Conservation (phyloP, 2,329 filamentous ascomycete genomes). For the Diaporthe batatas region DNA sequence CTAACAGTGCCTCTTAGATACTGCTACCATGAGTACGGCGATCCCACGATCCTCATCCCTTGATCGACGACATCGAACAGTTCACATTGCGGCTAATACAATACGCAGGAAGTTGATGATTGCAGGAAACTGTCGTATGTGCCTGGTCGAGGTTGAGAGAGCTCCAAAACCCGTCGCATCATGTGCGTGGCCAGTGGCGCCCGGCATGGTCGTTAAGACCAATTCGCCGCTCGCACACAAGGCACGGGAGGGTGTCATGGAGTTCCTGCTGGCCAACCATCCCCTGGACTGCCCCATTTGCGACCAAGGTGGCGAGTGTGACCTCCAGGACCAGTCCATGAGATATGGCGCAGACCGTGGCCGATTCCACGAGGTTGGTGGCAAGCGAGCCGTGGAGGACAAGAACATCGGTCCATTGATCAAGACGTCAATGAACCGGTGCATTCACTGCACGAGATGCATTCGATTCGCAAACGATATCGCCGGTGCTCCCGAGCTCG, state of each 20-base stretch:
- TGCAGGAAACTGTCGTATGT: slow-evolving; percentile 99
- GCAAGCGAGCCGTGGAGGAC: slow-evolving; percentile 98
- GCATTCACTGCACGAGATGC: slow-evolving; percentile 98
- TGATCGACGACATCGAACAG: slow-evolving; percentile 46
- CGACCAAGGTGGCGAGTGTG: slow-evolving; percentile 98
- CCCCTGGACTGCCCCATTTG: slow-evolving; percentile 97
- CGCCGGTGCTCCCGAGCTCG: slow-evolving; percentile 94
- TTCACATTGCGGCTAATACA: slow-evolving; percentile 55
- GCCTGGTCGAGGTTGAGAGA: slow-evolving; percentile 96
- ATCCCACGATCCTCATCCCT: slow-evolving; percentile 46
- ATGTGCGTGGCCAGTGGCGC: slow-evolving; percentile 98
- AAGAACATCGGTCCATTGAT: slow-evolving; percentile 99
- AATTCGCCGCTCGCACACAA: slow-evolving; percentile 97
- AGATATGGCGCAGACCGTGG: slow-evolving; percentile 96
- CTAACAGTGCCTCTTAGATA: slow-evolving; percentile 71
- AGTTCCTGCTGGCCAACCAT: slow-evolving; percentile 96
- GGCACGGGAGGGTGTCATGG: slow-evolving; percentile 98
- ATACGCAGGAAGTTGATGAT: slow-evolving; percentile 90
- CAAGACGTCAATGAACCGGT: slow-evolving; percentile 99
- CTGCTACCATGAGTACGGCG: slow-evolving; percentile 94
- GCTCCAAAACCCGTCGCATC: slow-evolving; percentile 98
- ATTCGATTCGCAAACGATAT: slow-evolving; percentile 98
- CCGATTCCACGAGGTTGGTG: slow-evolving; percentile 93
- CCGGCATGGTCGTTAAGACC: slow-evolving; percentile 99
- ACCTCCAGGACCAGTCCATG: slow-evolving; percentile 99